These are phyloP conservation scores for Fusarium temperatum DNA, from an alignment of 2,329 filamentous ascomycete species.

Conservation along the genomic window DNA sequence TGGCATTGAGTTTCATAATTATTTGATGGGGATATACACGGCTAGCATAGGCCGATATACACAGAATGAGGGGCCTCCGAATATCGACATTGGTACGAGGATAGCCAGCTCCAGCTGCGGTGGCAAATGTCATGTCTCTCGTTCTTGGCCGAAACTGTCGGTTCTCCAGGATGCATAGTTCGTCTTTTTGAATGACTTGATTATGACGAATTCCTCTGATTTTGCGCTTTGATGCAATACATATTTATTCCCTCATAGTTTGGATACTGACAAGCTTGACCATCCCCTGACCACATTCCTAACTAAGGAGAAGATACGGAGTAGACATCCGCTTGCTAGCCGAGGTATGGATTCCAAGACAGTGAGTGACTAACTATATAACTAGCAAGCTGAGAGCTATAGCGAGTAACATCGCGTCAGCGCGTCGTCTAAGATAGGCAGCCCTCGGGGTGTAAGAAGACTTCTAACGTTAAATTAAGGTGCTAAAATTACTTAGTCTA, in stretches of 20 bases:
- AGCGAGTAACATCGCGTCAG: background rate
- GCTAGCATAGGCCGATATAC: background rate
- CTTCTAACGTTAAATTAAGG: too few relatives aligned
- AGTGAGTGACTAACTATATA: background rate
- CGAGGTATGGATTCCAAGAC: conserved; percentile 11
- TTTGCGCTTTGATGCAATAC: background rate
- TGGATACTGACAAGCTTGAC: background rate
- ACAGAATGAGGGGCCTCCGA: background rate
- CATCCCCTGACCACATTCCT: background rate
- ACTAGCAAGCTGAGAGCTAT: background rate
- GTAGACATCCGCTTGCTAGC: background rate
- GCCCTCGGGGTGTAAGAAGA: too few relatives aligned
- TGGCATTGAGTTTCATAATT: background rate
- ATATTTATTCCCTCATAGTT: background rate
- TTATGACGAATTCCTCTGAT: background rate
- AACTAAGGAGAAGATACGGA: background rate
- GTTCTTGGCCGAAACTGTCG: background rate
- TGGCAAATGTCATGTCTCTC: background rate
- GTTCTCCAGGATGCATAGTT: background rate
- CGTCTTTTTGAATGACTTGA: background rate
- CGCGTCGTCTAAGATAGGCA: background rate
- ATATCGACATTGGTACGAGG: background rate
- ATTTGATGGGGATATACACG: background rate
- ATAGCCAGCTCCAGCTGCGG: background rate
- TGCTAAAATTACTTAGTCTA: too few relatives aligned